These are phyloP conservation scores for Petunia secreta DNA, from an alignment of 257 asterid species.

Conservation along the genomic window DNA sequence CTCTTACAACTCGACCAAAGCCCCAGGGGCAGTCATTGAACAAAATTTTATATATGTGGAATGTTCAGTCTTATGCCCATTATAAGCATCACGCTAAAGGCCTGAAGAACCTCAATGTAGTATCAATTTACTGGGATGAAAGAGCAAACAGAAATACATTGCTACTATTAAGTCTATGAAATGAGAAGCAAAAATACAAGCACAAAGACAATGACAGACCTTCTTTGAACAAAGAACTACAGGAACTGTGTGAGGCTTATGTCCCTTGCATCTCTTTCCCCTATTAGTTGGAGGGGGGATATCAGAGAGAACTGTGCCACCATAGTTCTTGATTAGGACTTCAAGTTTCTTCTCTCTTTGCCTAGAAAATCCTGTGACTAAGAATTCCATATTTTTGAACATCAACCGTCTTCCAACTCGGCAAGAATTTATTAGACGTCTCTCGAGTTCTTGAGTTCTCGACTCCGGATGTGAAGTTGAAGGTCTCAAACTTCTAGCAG, in stretches of 20 bases:
- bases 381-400: constrained; percentile 70
- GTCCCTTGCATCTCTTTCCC: constrained; percentile 53
- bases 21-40: too few species aligned
- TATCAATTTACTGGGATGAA: too few species aligned
- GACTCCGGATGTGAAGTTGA: constrained; percentile 44
- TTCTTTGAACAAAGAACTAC: constrained; percentile 68
- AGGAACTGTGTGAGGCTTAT: constrained; percentile 54
- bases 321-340: constrained; percentile 59
- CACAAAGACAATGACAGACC: constrained; percentile 44
- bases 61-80: background rate
- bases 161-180: background rate
- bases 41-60: background rate
- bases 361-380: constrained; percentile 73
- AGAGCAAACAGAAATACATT: too few species aligned
- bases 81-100: background rate
- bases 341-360: constrained; percentile 67
- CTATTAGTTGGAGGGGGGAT: constrained; percentile 52
- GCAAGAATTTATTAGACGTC: constrained; percentile 31
- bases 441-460: constrained; percentile 44
- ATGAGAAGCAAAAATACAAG: constrained; percentile 23
- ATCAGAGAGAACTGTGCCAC: constrained; percentile 73
- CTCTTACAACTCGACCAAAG: too few species aligned
- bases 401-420: constrained; percentile 55
- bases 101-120: background rate
- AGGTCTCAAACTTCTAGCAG: constrained; percentile 45